Evolutionary conservation across 164 flowering plant species (phyloP), one percentile per base, ranked within the genome.

Genomic region (Cinnamomum chago): DNA sequence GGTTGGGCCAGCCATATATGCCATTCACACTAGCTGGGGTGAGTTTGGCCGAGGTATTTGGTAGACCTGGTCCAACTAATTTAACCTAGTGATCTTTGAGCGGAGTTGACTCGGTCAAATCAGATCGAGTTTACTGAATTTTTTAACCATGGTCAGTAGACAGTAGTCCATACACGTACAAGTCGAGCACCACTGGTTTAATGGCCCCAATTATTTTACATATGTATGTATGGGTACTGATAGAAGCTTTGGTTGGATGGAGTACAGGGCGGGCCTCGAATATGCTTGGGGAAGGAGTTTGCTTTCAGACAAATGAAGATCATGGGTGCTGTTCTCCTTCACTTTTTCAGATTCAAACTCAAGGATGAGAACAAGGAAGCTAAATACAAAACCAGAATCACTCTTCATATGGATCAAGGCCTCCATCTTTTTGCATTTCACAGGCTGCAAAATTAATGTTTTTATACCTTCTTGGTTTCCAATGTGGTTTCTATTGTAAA

Each of bases 291-390:
- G 11, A 90, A 86, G 72, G 93, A 92, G 23, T 90, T 90, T 73
- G 91, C 95, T n/a, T 89, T 90, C 66, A 69, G 89, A 62, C 92
- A 92, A 70, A 92, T 90, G 97, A 92, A 90, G 87, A 92, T 89
- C 27, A 35, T 86, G 3, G 79, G 90, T 5, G 77, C 82, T 0
- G 81, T 83, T 4, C 90, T 90, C 17, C 77, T 90, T 30, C 70
- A 70, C 5, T 86, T 83, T 77, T 90, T 88, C 81, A 76, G 80
- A 64, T 92, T 89, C 81, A 87, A 78, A 74, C 72, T 92, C 30
- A 81, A 65, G 1, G 91, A 90, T 79, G 87, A 83, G 23, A 76
- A 69, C 0, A 72, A 72, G 62, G 73, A 60, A 17, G 89, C 82
- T 1, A 88, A 77, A 7, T 92, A 90, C 72, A 82, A 78, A 79